A percentile compares a stretch with the other conserved stretches of the same genome.
These are phyloP conservation scores for Trypanosoma grayi DNA, from an alignment of 208 protist genomes.

Conservation along the genomic window DNA sequence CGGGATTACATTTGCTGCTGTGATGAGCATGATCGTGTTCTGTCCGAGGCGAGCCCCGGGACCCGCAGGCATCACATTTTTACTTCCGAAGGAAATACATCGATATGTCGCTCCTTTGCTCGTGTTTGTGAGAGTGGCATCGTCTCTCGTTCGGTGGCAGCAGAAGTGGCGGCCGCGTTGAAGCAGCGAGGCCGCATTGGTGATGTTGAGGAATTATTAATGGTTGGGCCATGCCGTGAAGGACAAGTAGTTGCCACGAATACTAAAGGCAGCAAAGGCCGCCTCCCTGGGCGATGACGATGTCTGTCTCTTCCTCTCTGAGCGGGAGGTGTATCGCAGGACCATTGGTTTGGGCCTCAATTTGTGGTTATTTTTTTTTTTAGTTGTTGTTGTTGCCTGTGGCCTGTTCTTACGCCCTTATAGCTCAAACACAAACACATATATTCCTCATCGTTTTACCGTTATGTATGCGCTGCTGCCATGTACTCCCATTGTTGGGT, in stretches of 20 bases:
- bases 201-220: conserved; percentile 74
- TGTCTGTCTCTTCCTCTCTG: too few relatives aligned
- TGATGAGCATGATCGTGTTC: conserved; percentile 8
- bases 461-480: too few relatives aligned
- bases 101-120: conserved; percentile 51
- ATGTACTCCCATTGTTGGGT: too few relatives aligned
- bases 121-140: conserved; percentile 33
- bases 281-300: too few relatives aligned
- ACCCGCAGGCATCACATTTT: conserved; percentile 17
- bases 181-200: conserved; percentile 30
- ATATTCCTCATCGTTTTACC: too few relatives aligned
- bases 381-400: too few relatives aligned
- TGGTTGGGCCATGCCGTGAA: conserved; percentile 22
- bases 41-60: neutral
- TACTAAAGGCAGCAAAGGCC: too few relatives aligned
- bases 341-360: too few relatives aligned
- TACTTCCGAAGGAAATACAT: conserved; percentile 37
- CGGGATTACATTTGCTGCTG: conserved; percentile 43
- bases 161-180: conserved; percentile 33
- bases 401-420: too few relatives aligned
- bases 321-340: too few relatives aligned
- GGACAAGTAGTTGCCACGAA: neutral
- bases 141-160: conserved; percentile 28
- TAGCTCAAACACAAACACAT: too few relatives aligned
- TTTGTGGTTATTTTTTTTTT: too few relatives aligned